These are phyloP conservation scores for Colletotrichum graminicola DNA, from an alignment of 2,329 filamentous ascomycete genomes.

Conservation along the genomic window DNA sequence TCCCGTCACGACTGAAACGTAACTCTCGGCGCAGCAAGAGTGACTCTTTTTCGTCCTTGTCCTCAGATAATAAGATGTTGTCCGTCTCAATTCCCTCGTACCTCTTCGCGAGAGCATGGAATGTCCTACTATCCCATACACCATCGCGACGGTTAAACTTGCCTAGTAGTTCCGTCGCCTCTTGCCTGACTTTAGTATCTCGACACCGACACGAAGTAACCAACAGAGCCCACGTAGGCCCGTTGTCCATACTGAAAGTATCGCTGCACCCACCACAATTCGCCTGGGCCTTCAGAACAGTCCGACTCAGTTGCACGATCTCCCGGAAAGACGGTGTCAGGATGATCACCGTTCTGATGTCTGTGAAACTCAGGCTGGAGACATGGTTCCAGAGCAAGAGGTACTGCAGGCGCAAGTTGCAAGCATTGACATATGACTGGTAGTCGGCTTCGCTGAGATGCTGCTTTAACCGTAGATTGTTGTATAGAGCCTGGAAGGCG, in stretches of 20 bases:
- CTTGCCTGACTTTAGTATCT: slow-evolving; percentile 52
- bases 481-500: slow-evolving; percentile 54
- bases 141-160: slow-evolving; percentile 58
- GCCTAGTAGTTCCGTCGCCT: slow-evolving; percentile 56
- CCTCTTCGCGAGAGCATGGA: slow-evolving; percentile 54
- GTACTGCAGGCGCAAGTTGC: slow-evolving; percentile 58
- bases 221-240: slow-evolving; percentile 59
- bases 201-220: slow-evolving; percentile 56
- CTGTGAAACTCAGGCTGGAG: slow-evolving; percentile 52
- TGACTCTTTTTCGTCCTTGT: slow-evolving; percentile 54
- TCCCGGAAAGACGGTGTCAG: slow-evolving; percentile 59
- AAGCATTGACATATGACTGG: slow-evolving; percentile 51
- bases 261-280: slow-evolving; percentile 43
- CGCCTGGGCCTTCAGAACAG: slow-evolving; percentile 48
- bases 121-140: slow-evolving; percentile 57
- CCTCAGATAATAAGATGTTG: slow-evolving; percentile 48
- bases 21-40: slow-evolving; percentile 54
- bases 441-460: slow-evolving; percentile 44
- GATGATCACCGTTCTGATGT: slow-evolving; percentile 50
- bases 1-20: slow-evolving; percentile 51
- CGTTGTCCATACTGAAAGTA: slow-evolving; percentile 60
- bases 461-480: slow-evolving; percentile 45
- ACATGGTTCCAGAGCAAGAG: slow-evolving; percentile 56
- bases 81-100: slow-evolving; percentile 52
- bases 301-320: slow-evolving; percentile 53